These are phyloP conservation scores for Jasminum sambac DNA, from an alignment of 257 asterid genomes.

Conservation along the genomic window DNA sequence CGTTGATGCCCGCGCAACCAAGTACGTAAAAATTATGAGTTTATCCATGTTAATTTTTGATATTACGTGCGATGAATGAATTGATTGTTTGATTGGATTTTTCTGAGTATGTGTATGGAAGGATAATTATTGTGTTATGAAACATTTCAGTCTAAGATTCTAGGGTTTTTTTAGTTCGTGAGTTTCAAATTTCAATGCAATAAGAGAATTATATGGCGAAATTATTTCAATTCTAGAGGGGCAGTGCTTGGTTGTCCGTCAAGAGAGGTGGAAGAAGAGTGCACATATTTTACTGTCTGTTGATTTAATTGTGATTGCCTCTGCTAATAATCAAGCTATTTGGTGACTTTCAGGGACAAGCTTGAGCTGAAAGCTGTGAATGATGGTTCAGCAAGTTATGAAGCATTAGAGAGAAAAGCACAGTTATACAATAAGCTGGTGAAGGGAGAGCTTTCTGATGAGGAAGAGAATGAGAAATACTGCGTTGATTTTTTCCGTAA, in stretches of 20 bases:
- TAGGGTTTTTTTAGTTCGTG: background rate
- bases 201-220: background rate
- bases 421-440: slow-evolving; percentile 71
- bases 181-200: background rate
- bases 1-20: slow-evolving; percentile 81
- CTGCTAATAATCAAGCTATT: background rate
- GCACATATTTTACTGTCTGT: background rate
- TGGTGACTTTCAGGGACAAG: slow-evolving; percentile 65
- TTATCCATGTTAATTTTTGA: slow-evolving; percentile 5
- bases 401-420: slow-evolving; percentile 91
- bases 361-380: slow-evolving; percentile 86
- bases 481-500: slow-evolving; percentile 93
- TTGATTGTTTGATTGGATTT: background rate
- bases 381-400: slow-evolving; percentile 91
- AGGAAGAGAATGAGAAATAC: slow-evolving; percentile 86
- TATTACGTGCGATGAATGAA: background rate
- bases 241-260: too few relatives aligned
- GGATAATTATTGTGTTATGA: background rate
- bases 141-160: background rate
- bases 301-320: slow-evolving; percentile 1
- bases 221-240: slow-evolving; percentile 1
- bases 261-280: too few relatives aligned
- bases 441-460: slow-evolving; percentile 88
- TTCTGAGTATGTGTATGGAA: background rate
- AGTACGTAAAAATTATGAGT: slow-evolving; percentile 39